Conservation (phyloP, 1,284 basidiomycete species). For the Sanghuangporus sanghuang region DNA sequence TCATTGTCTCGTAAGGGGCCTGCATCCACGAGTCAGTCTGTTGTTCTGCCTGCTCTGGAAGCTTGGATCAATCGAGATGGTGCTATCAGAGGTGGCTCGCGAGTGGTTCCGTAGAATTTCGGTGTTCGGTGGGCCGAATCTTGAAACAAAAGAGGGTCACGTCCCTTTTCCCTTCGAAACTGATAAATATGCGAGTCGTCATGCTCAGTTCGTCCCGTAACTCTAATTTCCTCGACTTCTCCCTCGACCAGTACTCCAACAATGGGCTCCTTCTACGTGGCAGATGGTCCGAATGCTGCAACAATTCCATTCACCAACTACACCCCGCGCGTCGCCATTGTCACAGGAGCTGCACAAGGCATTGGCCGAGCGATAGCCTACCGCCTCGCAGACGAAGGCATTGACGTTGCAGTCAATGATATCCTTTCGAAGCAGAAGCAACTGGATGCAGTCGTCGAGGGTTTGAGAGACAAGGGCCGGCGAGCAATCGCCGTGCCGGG, state of each 20-base stretch:
- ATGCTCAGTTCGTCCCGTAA: background rate
- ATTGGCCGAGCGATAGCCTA: slow-evolving; percentile 19
- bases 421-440: slow-evolving; percentile 15
- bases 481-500: slow-evolving; percentile 11
- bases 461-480: slow-evolving; percentile 10
- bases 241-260: background rate
- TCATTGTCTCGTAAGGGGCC: background rate
- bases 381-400: slow-evolving; percentile 19
- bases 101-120: background rate
- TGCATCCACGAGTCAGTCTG: background rate
- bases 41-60: background rate
- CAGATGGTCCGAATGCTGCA: background rate
- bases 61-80: background rate
- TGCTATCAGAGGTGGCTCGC: background rate
- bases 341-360: slow-evolving; percentile 22
- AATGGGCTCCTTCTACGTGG: background rate
- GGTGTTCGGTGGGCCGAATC: background rate
- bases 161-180: background rate
- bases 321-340: slow-evolving; percentile 10
- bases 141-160: background rate
- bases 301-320: background rate
- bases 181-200: background rate
- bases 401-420: slow-evolving; percentile 20
- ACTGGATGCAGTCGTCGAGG: slow-evolving; percentile 10
- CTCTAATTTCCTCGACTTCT: background rate